phyloP scores from a whole-genome alignment of 1,284 basidiomycete genomes.

The Bondarzewia mesenterica region DNA sequence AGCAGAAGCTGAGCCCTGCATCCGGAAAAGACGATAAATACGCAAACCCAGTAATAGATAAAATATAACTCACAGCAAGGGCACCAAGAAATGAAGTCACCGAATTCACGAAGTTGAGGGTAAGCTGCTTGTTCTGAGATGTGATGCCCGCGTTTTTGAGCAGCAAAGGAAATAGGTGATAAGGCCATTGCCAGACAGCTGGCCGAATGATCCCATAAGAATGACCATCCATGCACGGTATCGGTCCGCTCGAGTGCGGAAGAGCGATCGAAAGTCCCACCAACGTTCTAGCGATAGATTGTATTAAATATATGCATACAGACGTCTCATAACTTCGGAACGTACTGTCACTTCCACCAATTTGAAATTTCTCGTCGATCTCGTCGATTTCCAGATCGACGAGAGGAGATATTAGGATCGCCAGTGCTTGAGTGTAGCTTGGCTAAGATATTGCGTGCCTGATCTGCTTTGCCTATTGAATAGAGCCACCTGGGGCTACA shows the following conservation, averaged over 20 bases:
- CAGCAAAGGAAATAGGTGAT: conserved; percentile 43
- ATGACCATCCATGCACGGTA: conserved; percentile 43
- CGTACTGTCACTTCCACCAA: conserved; percentile 37
- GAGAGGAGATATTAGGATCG: conserved; percentile 39
- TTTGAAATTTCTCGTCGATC: conserved; percentile 39
- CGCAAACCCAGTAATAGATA: not conserved
- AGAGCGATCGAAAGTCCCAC: conserved; percentile 49
- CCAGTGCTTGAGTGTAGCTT: conserved; percentile 38
- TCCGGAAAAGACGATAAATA: not conserved
- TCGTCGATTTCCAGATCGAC: conserved; percentile 44
- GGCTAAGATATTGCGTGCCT: conserved; percentile 35
- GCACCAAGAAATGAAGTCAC: conserved; percentile 30
- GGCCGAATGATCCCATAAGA: conserved; percentile 39
- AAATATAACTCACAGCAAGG: conserved; percentile 3
- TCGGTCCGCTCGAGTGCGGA: conserved; percentile 34
- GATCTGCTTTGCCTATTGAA: conserved; percentile 30
- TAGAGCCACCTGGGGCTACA: conserved; percentile 45
- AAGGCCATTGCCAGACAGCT: conserved; percentile 32
- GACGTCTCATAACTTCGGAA: conserved; percentile 7
- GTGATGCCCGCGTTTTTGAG: conserved; percentile 37
- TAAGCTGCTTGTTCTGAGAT: conserved; percentile 31
- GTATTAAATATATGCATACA: not conserved
- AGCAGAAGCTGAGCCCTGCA: conserved; percentile 32
- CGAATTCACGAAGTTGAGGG: conserved; percentile 42
- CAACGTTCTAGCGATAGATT: conserved; percentile 28